Evolutionary conservation across 495 filamentous ascomycete genomes (phyloP).

Genomic region (Aspergillus mulundensis): DNA sequence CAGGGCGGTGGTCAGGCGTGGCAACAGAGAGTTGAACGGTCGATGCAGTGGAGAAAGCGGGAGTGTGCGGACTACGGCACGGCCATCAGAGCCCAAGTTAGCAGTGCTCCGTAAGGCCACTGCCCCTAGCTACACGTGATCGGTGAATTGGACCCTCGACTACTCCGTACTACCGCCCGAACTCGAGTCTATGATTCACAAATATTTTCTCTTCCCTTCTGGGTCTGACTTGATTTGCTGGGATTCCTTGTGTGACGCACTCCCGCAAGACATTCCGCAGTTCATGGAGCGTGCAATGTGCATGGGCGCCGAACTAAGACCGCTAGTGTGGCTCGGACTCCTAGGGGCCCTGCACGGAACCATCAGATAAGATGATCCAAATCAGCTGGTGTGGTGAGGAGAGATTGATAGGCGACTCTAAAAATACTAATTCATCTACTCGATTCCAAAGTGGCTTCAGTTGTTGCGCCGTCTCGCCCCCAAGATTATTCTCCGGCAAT

Average conservation of each 20-base stretch:
- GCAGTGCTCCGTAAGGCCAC: background rate
- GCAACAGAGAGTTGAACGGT: constrained; percentile 13
- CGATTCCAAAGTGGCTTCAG: too few species aligned
- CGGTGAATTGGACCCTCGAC: background rate
- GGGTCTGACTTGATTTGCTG: background rate
- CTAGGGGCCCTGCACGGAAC: constrained; percentile 3
- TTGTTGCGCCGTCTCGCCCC: too few species aligned
- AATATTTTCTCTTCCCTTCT: background rate
- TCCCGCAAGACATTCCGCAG: background rate
- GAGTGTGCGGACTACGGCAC: constrained; percentile 1
- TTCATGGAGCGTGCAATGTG: constrained; percentile 2
- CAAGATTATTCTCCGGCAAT: too few species aligned
- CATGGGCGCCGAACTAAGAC: constrained; percentile 7
- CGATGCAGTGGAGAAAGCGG: constrained; percentile 3
- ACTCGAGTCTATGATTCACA: background rate
- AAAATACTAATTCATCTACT: too few species aligned
- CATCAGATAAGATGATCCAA: constrained; percentile 30
- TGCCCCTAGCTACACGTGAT: constrained; percentile 2
- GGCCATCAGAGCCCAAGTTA: background rate
- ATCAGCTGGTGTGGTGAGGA: constrained; percentile 8
- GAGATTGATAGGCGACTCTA: background rate
- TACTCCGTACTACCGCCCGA: background rate
- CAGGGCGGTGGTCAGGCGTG: constrained; percentile 17
- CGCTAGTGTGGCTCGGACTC: constrained; percentile 6
- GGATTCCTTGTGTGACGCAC: background rate